Conservation (phyloP, 305 asterid species). For the Fraxinus sp. region DNA sequence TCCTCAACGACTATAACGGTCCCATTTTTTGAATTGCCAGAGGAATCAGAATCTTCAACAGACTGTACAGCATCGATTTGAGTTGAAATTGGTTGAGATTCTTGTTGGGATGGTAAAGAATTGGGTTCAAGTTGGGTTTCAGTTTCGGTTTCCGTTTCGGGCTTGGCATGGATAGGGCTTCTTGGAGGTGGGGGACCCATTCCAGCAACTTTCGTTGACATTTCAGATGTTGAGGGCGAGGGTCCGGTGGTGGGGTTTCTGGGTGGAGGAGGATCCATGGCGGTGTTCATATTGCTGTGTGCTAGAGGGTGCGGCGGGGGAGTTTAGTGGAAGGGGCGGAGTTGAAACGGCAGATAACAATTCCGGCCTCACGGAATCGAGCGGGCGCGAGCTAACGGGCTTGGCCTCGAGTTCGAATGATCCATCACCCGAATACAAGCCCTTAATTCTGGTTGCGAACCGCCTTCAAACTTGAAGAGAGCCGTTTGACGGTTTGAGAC, state of each 20-base stretch:
- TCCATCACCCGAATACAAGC: neutral
- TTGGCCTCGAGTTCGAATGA: neutral
- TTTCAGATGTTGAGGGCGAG: neutral
- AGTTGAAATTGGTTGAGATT: constrained; percentile 32
- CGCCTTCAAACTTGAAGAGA: neutral
- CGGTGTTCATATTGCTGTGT: constrained; percentile 28
- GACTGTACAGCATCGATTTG: constrained; percentile 12
- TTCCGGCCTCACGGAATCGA: neutral
- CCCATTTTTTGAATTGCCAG: constrained; percentile 22
- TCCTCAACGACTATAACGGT: constrained; percentile 28
- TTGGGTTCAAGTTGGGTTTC: constrained; percentile 20
- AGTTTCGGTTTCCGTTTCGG: neutral
- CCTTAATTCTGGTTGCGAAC: neutral
- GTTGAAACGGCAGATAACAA: neutral
- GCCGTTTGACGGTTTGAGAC: neutral
- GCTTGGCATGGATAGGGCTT: neutral
- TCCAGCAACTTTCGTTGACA: neutral
- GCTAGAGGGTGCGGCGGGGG: neutral
- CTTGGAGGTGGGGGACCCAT: neutral
- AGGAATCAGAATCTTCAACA: constrained; percentile 23
- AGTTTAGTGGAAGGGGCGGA: neutral
- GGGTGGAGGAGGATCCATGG: constrained; percentile 41
- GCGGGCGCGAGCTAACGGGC: neutral
- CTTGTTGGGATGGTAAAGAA: constrained; percentile 18
- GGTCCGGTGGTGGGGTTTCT: constrained; percentile 23